phyloP scores from a whole-genome alignment of 352 stramenopile genomes.

The Pythium chondricola region DNA sequence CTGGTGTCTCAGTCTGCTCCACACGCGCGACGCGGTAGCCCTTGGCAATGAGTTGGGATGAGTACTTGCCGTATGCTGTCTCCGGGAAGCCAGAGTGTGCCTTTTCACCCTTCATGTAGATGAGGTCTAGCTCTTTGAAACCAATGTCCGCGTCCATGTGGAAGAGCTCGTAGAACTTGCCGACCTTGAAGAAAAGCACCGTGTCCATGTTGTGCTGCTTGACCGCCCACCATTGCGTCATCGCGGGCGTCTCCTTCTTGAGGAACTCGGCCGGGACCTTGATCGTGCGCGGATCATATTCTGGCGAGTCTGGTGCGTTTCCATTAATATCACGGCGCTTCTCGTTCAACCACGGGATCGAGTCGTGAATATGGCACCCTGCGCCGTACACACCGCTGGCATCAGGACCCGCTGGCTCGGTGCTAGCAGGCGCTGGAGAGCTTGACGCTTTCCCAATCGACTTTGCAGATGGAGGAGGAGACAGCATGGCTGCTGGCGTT shows the following conservation, averaged over 20 bases:
- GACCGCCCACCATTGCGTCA: slow-evolving; percentile 98
- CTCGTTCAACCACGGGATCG: slow-evolving; percentile 84
- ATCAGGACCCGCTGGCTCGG: slow-evolving; percentile 15
- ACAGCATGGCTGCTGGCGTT: neutral
- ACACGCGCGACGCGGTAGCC: slow-evolving; percentile 97
- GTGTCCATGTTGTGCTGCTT: slow-evolving; percentile 98
- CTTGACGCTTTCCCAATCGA: no score
- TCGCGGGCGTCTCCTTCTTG: slow-evolving; percentile 90
- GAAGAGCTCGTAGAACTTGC: slow-evolving; percentile 95
- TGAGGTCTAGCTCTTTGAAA: slow-evolving; percentile 93
- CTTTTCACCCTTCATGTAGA: slow-evolving; percentile 99
- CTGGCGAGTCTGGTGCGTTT: slow-evolving; percentile 67
- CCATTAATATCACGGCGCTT: slow-evolving; percentile 87
- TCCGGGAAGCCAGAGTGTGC: slow-evolving; percentile 98
- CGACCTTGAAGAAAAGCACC: slow-evolving; percentile 98
- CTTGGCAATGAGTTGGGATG: slow-evolving; percentile 90
- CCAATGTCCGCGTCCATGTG: slow-evolving; percentile 99
- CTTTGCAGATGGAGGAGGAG: no score
- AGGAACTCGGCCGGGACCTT: slow-evolving; percentile 84
- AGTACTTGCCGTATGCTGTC: slow-evolving; percentile 96
- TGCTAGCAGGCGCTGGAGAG: slow-evolving; percentile 9
- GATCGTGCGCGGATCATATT: slow-evolving; percentile 93
- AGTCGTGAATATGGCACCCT: slow-evolving; percentile 88
- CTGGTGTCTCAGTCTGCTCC: slow-evolving; percentile 99
- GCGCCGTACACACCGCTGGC: slow-evolving; percentile 36